A percentile compares a stretch with the other conserved stretches of the same genome.
phyloP scores from a whole-genome alignment of 495 filamentous ascomycete genomes.

The Glarea lozoyensis region DNA sequence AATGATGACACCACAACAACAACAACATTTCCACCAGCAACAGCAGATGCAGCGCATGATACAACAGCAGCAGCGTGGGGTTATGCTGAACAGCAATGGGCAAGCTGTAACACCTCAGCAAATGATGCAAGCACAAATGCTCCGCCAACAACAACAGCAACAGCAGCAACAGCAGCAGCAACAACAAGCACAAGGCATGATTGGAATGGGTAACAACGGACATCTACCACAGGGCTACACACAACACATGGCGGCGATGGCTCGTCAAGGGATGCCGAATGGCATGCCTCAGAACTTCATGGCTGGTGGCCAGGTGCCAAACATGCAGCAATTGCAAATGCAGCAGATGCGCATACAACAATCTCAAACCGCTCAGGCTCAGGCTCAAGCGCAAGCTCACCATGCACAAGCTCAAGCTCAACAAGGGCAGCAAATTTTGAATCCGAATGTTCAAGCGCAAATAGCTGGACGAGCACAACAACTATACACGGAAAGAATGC shows the following conservation, averaged over 20 bases:
- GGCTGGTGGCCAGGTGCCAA: constrained; percentile 21
- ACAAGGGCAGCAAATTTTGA: constrained; percentile 2
- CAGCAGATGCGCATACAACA: constrained; percentile 19
- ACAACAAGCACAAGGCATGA: constrained; percentile 20
- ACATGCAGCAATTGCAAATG: constrained; percentile 27
- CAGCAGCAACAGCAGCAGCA: constrained; percentile 10
- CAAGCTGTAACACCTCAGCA: constrained; percentile 25
- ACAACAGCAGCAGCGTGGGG: constrained; percentile 15
- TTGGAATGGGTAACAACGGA: constrained; percentile 12
- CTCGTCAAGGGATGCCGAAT: constrained; percentile 23
- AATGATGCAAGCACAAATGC: constrained; percentile 17
- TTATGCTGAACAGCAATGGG: constrained; percentile 16
- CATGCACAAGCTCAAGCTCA: constrained; percentile 18
- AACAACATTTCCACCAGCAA: constrained; percentile 23
- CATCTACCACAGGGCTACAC: constrained; percentile 7
- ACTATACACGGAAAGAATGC: constrained; percentile 10
- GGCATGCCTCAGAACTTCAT: constrained; percentile 16
- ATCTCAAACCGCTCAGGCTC: constrained; percentile 11
- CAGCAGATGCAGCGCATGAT: constrained; percentile 17
- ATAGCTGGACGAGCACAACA: constrained; percentile 4
- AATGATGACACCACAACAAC: not conserved
- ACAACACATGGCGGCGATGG: no score
- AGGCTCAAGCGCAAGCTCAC: constrained; percentile 12
- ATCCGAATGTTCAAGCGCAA: constrained; percentile 5
- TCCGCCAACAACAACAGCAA: constrained; percentile 18